Conservation (phyloP, 257 asterid species). For the Capsicum pubescens region DNA sequence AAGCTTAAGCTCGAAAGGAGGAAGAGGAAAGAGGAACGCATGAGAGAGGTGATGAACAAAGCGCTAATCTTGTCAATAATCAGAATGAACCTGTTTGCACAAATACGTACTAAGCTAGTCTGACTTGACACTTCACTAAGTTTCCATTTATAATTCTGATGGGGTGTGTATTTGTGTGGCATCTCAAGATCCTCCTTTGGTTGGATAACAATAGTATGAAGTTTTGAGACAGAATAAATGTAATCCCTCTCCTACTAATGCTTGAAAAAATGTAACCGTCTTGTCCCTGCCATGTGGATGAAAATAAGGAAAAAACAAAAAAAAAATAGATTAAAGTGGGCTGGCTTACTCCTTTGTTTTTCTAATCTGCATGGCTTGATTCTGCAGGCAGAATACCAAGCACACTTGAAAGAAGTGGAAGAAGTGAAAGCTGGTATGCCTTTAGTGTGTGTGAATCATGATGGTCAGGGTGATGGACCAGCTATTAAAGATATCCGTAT, state of each 20-base stretch:
- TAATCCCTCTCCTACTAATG: not conserved
- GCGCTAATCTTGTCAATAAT: not conserved
- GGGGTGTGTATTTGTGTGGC: not conserved
- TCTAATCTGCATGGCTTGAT: conserved; percentile 17
- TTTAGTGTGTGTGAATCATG: conserved; percentile 74
- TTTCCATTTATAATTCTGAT: conserved; percentile 10
- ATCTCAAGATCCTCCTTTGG: not conserved
- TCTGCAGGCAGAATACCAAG: conserved; percentile 77
- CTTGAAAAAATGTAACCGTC: not conserved
- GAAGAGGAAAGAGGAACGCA: conserved; percentile 95
- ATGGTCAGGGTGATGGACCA: conserved; percentile 60
- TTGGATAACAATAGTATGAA: not conserved
- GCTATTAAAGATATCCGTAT: conserved; percentile 87
- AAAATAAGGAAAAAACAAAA: not conserved
- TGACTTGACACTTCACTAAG: conserved; percentile 2
- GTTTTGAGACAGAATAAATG: not conserved
- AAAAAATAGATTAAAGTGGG: not conserved
- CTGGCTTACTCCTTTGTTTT: conserved; percentile 26
- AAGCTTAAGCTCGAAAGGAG: conserved; percentile 90
- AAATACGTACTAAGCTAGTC: not conserved
- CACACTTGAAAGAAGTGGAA: conserved; percentile 91
- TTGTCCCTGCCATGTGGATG: not conserved
- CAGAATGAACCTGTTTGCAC: conserved; percentile 12
- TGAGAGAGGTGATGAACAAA: conserved; percentile 75
- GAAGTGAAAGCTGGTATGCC: conserved; percentile 98